phyloP scores from a whole-genome alignment of 495 filamentous ascomycete genomes.

The Penicillium chermesinum region DNA sequence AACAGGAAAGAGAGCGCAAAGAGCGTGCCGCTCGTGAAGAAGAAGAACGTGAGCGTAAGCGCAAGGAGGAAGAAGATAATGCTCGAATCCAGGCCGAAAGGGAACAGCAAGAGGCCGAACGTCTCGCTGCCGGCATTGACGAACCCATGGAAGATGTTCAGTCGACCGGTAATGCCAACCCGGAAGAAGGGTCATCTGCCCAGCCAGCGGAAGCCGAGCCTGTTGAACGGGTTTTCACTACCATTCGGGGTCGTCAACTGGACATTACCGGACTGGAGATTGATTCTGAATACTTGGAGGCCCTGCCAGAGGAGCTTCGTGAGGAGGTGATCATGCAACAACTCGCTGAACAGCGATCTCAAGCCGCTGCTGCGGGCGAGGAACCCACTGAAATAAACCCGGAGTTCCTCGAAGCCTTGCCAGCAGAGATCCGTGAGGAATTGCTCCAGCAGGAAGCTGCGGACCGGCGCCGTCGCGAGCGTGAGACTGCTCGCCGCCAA shows the following conservation, averaged over 20 bases:
- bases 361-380: constrained; percentile 74
- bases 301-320: constrained; percentile 86
- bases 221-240: constrained; percentile 65
- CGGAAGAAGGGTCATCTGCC: constrained; percentile 22
- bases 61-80: constrained; percentile 64
- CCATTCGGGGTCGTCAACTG: constrained; percentile 74
- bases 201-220: constrained; percentile 39
- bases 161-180: constrained; percentile 39
- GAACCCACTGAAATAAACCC: constrained; percentile 82
- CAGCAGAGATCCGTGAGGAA: constrained; percentile 82
- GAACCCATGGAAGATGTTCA: constrained; percentile 88
- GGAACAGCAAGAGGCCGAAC: constrained; percentile 42
- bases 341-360: constrained; percentile 71
- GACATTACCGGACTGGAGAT: constrained; percentile 95
- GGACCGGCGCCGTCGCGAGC: constrained; percentile 85
- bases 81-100: constrained; percentile 39
- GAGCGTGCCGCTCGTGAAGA: constrained; percentile 55
- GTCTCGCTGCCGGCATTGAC: constrained; percentile 41
- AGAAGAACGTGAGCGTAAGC: constrained; percentile 52
- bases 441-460: constrained; percentile 82
- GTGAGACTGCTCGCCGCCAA: constrained; percentile 65
- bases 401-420: constrained; percentile 92
- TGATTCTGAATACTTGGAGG: constrained; percentile 88
- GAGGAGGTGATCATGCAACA: constrained; percentile 93
- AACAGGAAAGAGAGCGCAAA: constrained; percentile 43